Evolutionary conservation across 495 filamentous ascomycete species (phyloP), one percentile per base, ranked within the genome.

Genomic region (Hypoxylon trugodes): DNA sequence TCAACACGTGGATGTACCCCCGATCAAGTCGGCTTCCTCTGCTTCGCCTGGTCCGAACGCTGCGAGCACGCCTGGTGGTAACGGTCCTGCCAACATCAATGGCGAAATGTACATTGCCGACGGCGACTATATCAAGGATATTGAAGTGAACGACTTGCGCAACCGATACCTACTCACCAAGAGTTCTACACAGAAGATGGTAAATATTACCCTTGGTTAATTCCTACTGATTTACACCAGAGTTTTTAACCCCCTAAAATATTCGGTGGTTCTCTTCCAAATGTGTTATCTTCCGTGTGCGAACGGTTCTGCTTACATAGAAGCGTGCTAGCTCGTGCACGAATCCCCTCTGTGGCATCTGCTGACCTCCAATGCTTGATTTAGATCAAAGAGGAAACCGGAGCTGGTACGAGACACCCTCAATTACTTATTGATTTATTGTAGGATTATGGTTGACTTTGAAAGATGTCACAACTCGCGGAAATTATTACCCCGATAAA

Each of bases 341-440:
- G 77, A 82, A 73, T 80, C 76, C 81, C 87, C 89, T 91, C 87
- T 85, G 87, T 93, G 90, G 88, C 92, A 92, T 90, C 89, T 96
- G 93, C 95, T 98, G 89, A 98, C 95, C 86, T 89, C 85, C 76
- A 77, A 79, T 89, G 85, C 90, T 85, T 95, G 90, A 90, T 91
- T 74, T 97, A 98, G 95, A 98, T 98, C 68, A 96, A 97, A 90
- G 93, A 98, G 81, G 90, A 97, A 73, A 97, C 95, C 89, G 95
- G 95, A 87, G 94, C 95, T 83, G 95, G 95, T 98, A 98, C 88
- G 95, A 89, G 76, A 82, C 72, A 84, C 70, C 75, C 69, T 67
- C 64, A 73, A 45, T 70, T 74, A 73, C 75, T 73, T 74, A 69
- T 76, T 75, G 74, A 76, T 73, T 82, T 64, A 49, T 35, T 76